Evolutionary conservation across 2,329 filamentous ascomycete species (phyloP), one percentile per base, ranked within the genome.

Genomic region (Colletotrichum spaethianum): DNA sequence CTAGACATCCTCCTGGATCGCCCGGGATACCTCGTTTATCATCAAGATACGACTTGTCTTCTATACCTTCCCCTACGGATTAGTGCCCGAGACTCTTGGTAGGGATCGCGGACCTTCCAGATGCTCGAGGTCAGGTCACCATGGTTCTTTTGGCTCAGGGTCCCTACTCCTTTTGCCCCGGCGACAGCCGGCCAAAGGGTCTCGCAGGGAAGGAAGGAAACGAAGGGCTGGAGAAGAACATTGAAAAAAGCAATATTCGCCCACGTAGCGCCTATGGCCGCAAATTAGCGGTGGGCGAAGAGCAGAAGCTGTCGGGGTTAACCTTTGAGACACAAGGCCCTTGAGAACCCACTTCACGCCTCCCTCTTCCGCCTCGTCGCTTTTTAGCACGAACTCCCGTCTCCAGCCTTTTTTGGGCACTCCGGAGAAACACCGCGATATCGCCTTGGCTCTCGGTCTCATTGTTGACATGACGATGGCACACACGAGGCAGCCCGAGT

Each of bases 221-320:
- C 26, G 44, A 44, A 55, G 11, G n/a, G 31, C 28, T 16, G 20
- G 14, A 4, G 8, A n/a, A n/a, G n/a, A n/a, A n/a, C n/a, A n/a
- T n/a, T n/a, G n/a, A 20, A 55, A 67, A 68, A 68, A 68, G 57
- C 57, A 68, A 72, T 23, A 50, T 63, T 57, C 33, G 28, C 44
- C 53, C 55, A 53, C 57, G 52, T 62, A 66, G 26, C 56, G 55
- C 44, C 63, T 44, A 38, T 52, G 40, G 63, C 64, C 52, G 42
- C 65, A 68, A 68, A 68, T 72, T 63, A 63, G 64, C 64, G 64
- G 69, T 56, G 69, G 64, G n/a, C 57, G 57, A 56, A n/a, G n/a
- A n/a, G 18, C 46, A 20, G 28, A 53, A 52, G 57, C 26, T 59
- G 64, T 55, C 48, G 36, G 69, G 69, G 61, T 63, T 12, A 46